Percentiles rank a stretch among this genome's conserved stretches.
phyloP scores from a whole-genome alignment of 441 rosid genomes.

The Euphorbia schlechtendalii region DNA sequence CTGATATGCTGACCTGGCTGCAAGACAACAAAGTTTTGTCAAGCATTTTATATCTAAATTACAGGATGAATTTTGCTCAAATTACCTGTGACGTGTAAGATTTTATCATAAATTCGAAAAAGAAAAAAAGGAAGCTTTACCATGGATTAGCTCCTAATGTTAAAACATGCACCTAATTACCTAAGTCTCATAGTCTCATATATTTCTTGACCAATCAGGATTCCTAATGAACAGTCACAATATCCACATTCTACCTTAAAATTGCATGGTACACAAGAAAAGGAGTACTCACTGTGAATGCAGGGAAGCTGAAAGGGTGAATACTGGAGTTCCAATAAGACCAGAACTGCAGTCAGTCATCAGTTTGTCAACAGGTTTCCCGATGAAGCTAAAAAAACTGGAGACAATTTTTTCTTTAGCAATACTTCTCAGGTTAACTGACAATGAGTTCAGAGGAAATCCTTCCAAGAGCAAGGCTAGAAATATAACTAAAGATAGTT shows the following conservation, averaged over 20 bases:
- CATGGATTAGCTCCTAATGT: background rate
- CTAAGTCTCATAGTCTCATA: no score
- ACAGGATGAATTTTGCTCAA: background rate
- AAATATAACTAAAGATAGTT: conserved; percentile 37
- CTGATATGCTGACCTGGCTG: conserved; percentile 54
- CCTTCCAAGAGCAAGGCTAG: conserved; percentile 68
- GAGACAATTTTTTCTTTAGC: conserved; percentile 51
- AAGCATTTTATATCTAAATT: conserved; percentile 13
- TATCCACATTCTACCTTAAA: background rate
- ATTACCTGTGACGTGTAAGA: no score
- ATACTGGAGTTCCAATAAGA: conserved; percentile 44
- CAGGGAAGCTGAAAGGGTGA: conserved; percentile 64
- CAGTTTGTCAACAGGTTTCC: conserved; percentile 32
- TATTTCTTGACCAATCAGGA: background rate
- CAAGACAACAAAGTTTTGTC: conserved; percentile 22
- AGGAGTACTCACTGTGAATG: conserved; percentile 52
- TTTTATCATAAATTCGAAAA: no score
- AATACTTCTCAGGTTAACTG: conserved; percentile 38
- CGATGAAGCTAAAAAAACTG: conserved; percentile 49
- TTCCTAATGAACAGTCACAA: background rate
- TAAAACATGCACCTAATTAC: no score
- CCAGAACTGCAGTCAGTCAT: conserved; percentile 29
- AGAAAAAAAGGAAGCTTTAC: background rate
- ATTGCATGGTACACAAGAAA: background rate
- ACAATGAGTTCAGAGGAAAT: conserved; percentile 56